Base-by-base conservation (phyloP, 352 stramenopile species). In the Pythium myriotylum region DNA sequence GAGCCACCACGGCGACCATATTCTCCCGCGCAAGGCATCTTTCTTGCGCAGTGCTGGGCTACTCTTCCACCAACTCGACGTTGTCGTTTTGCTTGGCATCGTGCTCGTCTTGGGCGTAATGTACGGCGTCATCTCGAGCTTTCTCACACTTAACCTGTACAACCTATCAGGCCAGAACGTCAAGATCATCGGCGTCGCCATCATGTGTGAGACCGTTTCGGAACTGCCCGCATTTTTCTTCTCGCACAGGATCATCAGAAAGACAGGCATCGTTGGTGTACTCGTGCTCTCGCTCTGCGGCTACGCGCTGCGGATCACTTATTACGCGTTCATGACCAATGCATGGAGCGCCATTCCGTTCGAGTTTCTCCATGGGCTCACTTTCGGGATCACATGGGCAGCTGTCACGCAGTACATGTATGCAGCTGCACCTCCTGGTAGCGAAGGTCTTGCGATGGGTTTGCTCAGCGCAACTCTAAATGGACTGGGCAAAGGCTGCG, bases 341-440 rank as follows among this genome's bases (percentile, higher is more conserved):
- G 73, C 82, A 42, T 92, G 82, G 82, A 56, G 70, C 42, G 76
- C 76, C 51, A 58, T 92, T 42, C 82, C 82, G 5, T 70, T 89
- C 29, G 82, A 92, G 60, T 59, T 62, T 17, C 67, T 89, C 52
- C 82, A 92, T 50, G 82, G 82, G n/a, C 68, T 86, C 65, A 90
- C 82, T 19, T 92, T 85, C 55, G 80, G 80, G 0, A 67, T 91
- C 46, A 69, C 85, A 12, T 91, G 82, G 82, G 82, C 82, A 9
- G 79, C 82, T 19, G 86, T 85, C 71, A 91, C 82, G 55, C 85
- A 91, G 65, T 91, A 91, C 65, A 67, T 91, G 8, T 91, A 88
- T 55, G 68, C 81, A 51, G 73, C 78, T 4, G 84, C 82, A 23
- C 74, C 79, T 10, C 62, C 77, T 56, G 78, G 82, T 22, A 89